Percentiles rank a stretch among this genome's conserved stretches.
These are phyloP conservation scores for Oryza longistaminata DNA, from an alignment of 176 grass and related monocot genomes.

Conservation along the genomic window DNA sequence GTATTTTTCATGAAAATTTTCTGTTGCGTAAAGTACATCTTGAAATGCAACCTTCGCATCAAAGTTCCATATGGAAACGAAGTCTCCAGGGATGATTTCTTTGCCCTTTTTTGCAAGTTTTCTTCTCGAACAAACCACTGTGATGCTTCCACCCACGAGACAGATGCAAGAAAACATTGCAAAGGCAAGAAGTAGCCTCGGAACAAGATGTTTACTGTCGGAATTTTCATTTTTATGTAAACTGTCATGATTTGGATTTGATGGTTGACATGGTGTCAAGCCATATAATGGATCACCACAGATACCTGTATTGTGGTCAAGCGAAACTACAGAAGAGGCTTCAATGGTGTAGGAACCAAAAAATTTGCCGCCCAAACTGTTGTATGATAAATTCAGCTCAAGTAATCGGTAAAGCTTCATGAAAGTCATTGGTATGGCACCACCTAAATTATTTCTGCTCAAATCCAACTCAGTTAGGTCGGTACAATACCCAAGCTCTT, in stretches of 20 bases:
- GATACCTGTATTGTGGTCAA: too few species aligned
- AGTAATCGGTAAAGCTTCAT: fast-evolving
- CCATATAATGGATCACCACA: too few species aligned
- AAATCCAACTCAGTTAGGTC: background rate
- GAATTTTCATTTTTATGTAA: too few species aligned
- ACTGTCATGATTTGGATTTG: too few species aligned
- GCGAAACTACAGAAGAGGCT: too few species aligned
- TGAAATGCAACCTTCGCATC: constrained; percentile 1
- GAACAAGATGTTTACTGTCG: background rate
- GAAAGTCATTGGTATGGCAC: constrained; percentile 2
- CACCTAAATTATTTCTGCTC: constrained; percentile 26
- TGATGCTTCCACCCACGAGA: background rate
- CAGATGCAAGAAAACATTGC: background rate
- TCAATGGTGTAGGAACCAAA: too few species aligned
- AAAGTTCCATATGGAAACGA: constrained; percentile 29
- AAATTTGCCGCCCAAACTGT: too few species aligned
- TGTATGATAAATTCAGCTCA: too few species aligned
- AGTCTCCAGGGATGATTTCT: background rate
- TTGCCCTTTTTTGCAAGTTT: background rate
- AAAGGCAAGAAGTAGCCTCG: background rate
- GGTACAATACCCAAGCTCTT: background rate
- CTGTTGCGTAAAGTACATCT: constrained; percentile 25
- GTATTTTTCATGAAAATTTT: constrained; percentile 40
- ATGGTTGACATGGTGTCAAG: background rate
- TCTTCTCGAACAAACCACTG: background rate